phyloP scores from a whole-genome alignment of 2,329 filamentous ascomycete species.

The Ascosphaera apis region DNA sequence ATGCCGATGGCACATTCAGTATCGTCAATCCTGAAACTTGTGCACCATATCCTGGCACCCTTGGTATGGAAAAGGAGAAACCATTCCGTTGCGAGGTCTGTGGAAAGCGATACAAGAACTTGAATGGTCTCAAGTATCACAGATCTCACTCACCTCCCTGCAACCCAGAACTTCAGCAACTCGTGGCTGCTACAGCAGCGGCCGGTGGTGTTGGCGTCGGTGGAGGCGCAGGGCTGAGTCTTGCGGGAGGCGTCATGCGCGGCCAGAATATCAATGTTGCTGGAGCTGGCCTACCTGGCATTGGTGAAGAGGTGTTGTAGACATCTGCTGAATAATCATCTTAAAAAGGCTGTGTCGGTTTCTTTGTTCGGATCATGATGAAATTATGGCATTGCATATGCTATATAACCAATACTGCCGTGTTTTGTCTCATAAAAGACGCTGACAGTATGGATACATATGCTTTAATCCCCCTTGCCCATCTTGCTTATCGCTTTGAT shows the following conservation, averaged over 20 bases:
- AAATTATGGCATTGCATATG: background rate
- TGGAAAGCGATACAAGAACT: constrained; percentile 96
- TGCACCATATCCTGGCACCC: constrained; percentile 76
- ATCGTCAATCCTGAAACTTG: constrained; percentile 95
- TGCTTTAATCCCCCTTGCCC: background rate
- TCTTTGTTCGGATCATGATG: background rate
- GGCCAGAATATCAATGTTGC: constrained; percentile 25
- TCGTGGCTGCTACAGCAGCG: constrained; percentile 28
- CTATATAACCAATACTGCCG: background rate
- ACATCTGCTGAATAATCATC: background rate
- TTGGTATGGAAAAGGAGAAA: constrained; percentile 99
- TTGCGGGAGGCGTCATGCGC: constrained; percentile 22
- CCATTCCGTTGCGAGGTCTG: constrained; percentile 94
- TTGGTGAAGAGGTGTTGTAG: constrained; percentile 19
- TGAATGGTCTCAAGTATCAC: constrained; percentile 94
- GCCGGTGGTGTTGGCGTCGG: too few species aligned
- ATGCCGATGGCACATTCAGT: constrained; percentile 89
- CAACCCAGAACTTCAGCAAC: constrained; percentile 62
- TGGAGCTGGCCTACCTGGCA: constrained; percentile 24
- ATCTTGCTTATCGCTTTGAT: background rate
- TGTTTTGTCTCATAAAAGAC: background rate
- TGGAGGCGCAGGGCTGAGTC: constrained; percentile 14
- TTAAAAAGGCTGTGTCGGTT: background rate
- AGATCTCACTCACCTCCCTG: constrained; percentile 71
- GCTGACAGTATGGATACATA: background rate